Evolutionary conservation across 257 asterid species (phyloP).

Genomic region (Galeopsis tetrahit): DNA sequence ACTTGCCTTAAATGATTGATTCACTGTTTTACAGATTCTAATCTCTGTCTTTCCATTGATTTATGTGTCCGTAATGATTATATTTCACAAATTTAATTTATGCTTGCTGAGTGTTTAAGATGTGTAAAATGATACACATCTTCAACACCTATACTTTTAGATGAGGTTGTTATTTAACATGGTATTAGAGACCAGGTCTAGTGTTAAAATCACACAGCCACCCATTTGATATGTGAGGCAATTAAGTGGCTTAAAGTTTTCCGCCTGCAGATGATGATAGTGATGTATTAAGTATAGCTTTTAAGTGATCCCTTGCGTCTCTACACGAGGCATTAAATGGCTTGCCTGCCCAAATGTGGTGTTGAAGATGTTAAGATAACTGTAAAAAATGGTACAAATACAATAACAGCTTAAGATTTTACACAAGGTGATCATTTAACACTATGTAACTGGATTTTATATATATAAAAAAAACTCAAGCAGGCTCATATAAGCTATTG

Average conservation of each 20-base stretch:
- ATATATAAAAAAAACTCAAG: conserved; percentile 1
- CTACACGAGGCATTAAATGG: background rate
- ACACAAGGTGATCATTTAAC: background rate
- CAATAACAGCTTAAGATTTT: background rate
- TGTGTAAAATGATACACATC: background rate
- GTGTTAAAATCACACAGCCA: background rate
- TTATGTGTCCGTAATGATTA: background rate
- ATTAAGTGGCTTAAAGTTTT: background rate
- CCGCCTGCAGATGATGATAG: background rate
- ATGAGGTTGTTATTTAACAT: background rate
- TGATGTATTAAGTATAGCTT: background rate
- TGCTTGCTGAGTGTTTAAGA: conserved; percentile 20
- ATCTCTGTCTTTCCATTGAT: conserved; percentile 17
- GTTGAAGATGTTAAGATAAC: background rate
- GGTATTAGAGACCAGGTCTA: background rate
- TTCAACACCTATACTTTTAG: background rate
- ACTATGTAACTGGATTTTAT: conserved; percentile 14
- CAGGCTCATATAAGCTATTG: conserved; percentile 21
- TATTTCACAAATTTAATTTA: conserved; percentile 6
- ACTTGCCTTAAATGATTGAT: conserved; percentile 23
- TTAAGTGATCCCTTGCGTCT: background rate
- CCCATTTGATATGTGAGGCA: background rate
- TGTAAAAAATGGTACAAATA: background rate
- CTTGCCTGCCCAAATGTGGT: background rate
- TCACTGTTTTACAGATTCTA: conserved; percentile 19